These are phyloP conservation scores for Pseudopyricularia javanii DNA, from an alignment of 2,329 filamentous ascomycete species.

Conservation along the genomic window DNA sequence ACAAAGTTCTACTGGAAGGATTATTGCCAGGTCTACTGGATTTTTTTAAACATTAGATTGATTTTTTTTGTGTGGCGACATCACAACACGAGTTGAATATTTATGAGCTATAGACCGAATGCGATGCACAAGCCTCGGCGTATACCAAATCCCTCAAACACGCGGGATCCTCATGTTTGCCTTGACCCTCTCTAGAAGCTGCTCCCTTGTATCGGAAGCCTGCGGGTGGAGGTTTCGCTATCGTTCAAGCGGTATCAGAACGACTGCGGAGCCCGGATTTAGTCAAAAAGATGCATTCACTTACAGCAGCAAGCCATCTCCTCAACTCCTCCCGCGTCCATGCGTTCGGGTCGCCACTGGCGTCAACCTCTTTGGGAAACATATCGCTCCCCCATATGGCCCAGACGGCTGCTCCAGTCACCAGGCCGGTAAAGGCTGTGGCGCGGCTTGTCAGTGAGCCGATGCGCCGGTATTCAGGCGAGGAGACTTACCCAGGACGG, in stretches of 20 bases:
- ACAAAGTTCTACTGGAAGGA: too few relatives aligned
- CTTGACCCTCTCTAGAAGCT: slow-evolving; percentile 31
- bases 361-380: slow-evolving; percentile 64
- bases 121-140: too few relatives aligned
- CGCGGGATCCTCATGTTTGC: slow-evolving; percentile 31
- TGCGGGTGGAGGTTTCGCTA: slow-evolving; percentile 35
- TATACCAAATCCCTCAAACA: slow-evolving; percentile 4
- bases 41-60: too few relatives aligned
- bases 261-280: neutral
- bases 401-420: slow-evolving; percentile 73
- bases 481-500: slow-evolving; percentile 49
- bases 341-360: slow-evolving; percentile 54
- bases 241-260: neutral
- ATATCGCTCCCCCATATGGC: slow-evolving; percentile 77
- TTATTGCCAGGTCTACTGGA: too few relatives aligned
- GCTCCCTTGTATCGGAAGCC: slow-evolving; percentile 27
- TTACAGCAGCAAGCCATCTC: slow-evolving; percentile 69
- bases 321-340: slow-evolving; percentile 77
- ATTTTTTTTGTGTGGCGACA: too few relatives aligned
- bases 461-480: too few relatives aligned
- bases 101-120: too few relatives aligned
- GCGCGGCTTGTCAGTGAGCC: neutral
- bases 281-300: slow-evolving; percentile 16
- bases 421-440: slow-evolving; percentile 64
- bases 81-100: too few relatives aligned